Percentiles rank a stretch among this genome's conserved stretches.
These are phyloP conservation scores for Coniochaeta sp. DNA, from an alignment of 2,329 filamentous ascomycete genomes.

Conservation along the genomic window DNA sequence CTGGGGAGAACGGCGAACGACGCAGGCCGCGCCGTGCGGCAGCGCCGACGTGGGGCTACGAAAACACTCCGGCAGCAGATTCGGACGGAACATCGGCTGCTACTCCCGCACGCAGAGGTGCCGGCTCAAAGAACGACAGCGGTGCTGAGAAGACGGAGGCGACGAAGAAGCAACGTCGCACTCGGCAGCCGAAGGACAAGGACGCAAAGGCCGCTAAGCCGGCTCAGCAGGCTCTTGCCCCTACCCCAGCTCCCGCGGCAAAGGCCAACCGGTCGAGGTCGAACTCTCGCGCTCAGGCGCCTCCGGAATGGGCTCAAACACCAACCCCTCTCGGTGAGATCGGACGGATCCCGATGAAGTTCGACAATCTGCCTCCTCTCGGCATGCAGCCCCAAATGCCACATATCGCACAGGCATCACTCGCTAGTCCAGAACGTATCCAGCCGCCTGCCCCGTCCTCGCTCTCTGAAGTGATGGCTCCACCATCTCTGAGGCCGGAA, in stretches of 20 bases:
- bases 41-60: constrained; percentile 66
- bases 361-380: constrained; percentile 34
- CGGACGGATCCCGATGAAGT: constrained; percentile 32
- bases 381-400: constrained; percentile 36
- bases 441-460: constrained; percentile 26
- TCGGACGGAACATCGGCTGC: constrained; percentile 53
- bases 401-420: constrained; percentile 16
- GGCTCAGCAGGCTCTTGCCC: constrained; percentile 35
- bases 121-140: constrained; percentile 31
- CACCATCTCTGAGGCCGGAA: constrained; percentile 49
- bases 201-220: constrained; percentile 33
- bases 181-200: constrained; percentile 27
- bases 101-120: constrained; percentile 48
- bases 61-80: constrained; percentile 38
- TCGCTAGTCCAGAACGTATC: constrained; percentile 26
- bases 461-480: constrained; percentile 48
- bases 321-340: constrained; percentile 28
- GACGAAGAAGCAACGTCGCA: constrained; percentile 27
- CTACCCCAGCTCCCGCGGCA: constrained; percentile 30
- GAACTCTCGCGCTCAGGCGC: constrained; percentile 40
- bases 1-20: constrained; percentile 52
- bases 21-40: constrained; percentile 56
- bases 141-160: constrained; percentile 36
- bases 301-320: constrained; percentile 30
- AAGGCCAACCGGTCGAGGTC: constrained; percentile 47